phyloP scores from a whole-genome alignment of 345 rosid genomes.

The Cardamine resedifolia region DNA sequence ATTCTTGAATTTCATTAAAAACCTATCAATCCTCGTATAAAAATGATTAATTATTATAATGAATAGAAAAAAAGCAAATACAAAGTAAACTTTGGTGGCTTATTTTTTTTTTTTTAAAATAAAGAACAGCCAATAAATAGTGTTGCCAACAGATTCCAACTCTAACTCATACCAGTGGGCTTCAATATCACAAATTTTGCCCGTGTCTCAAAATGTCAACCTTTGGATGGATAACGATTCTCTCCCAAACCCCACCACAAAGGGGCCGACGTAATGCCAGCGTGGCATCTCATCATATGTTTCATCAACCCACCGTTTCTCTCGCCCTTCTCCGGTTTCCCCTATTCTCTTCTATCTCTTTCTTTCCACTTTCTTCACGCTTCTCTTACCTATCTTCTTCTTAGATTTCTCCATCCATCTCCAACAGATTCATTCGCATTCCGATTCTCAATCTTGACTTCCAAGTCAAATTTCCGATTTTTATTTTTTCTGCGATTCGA shows the following conservation, averaged over 20 bases:
- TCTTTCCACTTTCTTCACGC: slow-evolving; percentile 2
- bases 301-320: slow-evolving; percentile 22
- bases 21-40: too few relatives aligned
- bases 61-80: too few relatives aligned
- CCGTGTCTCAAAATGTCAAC: background rate
- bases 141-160: background rate
- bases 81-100: background rate
- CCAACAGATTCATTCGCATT: background rate
- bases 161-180: background rate
- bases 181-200: background rate
- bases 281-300: slow-evolving; percentile 11
- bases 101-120: background rate
- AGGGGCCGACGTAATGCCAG: slow-evolving; percentile 20
- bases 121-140: background rate
- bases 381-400: background rate
- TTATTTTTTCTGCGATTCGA: background rate
- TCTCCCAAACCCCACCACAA: background rate
- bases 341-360: background rate
- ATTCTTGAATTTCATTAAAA: too few relatives aligned
- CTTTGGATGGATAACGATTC: slow-evolving; percentile 9
- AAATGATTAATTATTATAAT: too few relatives aligned
- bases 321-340: slow-evolving; percentile 9
- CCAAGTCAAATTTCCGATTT: background rate
- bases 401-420: slow-evolving; percentile 12
- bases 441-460: slow-evolving; percentile 2